phyloP scores from a whole-genome alignment of 148 eudicot genomes.

The Persicaria maculosa region DNA sequence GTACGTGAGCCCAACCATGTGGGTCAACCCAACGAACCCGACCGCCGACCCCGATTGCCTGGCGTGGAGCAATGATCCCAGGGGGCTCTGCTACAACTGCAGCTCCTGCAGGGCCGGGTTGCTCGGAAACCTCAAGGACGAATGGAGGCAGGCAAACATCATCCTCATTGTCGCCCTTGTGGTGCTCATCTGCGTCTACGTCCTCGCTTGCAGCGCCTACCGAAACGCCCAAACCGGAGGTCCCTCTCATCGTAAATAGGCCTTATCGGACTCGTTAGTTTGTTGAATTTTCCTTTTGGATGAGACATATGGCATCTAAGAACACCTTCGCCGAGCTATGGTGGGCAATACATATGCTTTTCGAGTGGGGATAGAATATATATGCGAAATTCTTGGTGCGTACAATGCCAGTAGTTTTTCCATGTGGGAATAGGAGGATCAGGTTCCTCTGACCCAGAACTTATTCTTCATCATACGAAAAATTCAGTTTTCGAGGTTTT shows the following conservation, averaged over 20 bases:
- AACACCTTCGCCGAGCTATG: not conserved
- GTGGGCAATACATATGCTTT: not conserved
- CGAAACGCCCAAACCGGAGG: slow-evolving; percentile 78
- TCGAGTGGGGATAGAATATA: not conserved
- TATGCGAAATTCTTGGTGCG: too few species aligned
- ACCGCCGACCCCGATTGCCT: slow-evolving; percentile 55
- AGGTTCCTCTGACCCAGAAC: not conserved
- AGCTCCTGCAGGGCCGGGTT: slow-evolving; percentile 86
- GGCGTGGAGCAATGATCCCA: slow-evolving; percentile 72
- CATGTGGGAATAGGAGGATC: too few species aligned
- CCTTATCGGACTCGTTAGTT: not conserved
- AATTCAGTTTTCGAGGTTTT: too few species aligned
- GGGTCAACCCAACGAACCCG: slow-evolving; percentile 61
- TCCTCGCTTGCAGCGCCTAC: slow-evolving; percentile 76
- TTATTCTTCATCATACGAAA: not conserved
- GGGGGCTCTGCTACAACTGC: slow-evolving; percentile 78
- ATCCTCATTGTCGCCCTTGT: slow-evolving; percentile 64
- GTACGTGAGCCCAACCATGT: slow-evolving; percentile 66
- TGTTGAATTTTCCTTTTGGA: not conserved
- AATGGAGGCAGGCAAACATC: slow-evolving; percentile 77
- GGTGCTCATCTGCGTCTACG: slow-evolving; percentile 70
- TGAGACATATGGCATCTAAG: not conserved
- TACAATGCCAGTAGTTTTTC: too few species aligned
- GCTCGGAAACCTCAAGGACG: slow-evolving; percentile 66
- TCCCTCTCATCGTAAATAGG: slow-evolving; percentile 33